Conservation (phyloP, 768 basidiomycete species). For the Termitomyces sp. region DNA sequence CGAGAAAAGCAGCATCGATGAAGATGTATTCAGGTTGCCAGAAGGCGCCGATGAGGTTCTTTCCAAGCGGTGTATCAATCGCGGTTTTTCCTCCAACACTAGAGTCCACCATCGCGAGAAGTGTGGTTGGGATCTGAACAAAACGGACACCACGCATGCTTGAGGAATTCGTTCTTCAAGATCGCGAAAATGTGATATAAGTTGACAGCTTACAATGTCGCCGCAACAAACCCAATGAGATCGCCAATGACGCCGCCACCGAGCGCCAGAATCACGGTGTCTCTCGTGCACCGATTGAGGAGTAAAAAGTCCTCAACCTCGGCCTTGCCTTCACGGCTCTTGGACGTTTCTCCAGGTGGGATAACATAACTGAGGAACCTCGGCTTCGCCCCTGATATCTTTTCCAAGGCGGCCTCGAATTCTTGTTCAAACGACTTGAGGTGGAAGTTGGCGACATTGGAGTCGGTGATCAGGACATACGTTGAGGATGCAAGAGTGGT, state of each 20-base stretch:
- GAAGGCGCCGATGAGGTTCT: conserved; percentile 98
- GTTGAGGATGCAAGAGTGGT: conserved; percentile 71
- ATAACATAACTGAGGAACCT: conserved; percentile 80
- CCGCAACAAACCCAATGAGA: conserved; percentile 93
- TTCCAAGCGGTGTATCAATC: conserved; percentile 97
- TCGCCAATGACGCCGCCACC: conserved; percentile 99
- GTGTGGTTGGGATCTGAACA: conserved; percentile 93
- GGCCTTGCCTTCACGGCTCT: conserved; percentile 89
- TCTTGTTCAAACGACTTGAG: conserved; percentile 65
- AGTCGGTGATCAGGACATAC: conserved; percentile 93
- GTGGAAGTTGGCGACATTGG: conserved; percentile 82
- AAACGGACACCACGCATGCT: conserved; percentile 98
- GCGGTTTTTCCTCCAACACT: conserved; percentile 98
- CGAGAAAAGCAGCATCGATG: conserved; percentile 94
- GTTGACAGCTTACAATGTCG: conserved; percentile 77
- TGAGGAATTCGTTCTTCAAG: conserved; percentile 8
- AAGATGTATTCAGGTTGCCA: conserved; percentile 98
- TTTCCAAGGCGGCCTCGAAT: conserved; percentile 48
- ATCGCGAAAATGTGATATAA: conserved; percentile 5
- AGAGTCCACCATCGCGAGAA: conserved; percentile 98
- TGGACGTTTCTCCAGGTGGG: conserved; percentile 90
- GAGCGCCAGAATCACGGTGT: conserved; percentile 89
- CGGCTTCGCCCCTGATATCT: conserved; percentile 33
- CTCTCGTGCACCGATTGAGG: conserved; percentile 84
- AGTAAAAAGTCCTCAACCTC: conserved; percentile 92